Evolutionary conservation across 2,329 filamentous ascomycete species (phyloP).

Genomic region (Colletotrichum abscissum): DNA sequence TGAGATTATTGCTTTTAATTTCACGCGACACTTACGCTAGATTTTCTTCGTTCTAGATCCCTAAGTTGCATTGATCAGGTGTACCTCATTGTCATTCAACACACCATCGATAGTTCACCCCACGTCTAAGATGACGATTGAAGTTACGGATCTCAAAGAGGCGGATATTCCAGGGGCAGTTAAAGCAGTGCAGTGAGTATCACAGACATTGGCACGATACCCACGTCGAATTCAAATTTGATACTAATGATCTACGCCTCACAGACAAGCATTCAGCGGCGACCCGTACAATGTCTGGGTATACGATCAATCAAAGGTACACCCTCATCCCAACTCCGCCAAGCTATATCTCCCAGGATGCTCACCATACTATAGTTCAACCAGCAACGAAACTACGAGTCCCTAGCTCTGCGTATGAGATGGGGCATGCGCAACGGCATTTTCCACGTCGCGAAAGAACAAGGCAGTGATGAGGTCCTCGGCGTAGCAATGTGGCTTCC

Average conservation of each 20-base stretch:
- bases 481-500: conserved; percentile 80
- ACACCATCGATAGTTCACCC: too few species aligned
- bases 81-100: fast-evolving
- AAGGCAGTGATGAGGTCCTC: conserved; percentile 64
- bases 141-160: conserved; percentile 65
- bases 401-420: conserved; percentile 72
- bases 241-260: not conserved
- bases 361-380: conserved; percentile 60
- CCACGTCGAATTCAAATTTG: too few species aligned
- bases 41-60: too few species aligned
- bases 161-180: conserved; percentile 73
- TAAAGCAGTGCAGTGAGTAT: conserved; percentile 66
- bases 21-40: too few species aligned
- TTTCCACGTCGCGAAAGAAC: conserved; percentile 76
- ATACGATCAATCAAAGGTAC: conserved; percentile 66
- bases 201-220: not conserved
- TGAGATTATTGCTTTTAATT: too few species aligned
- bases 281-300: conserved; percentile 77
- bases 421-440: conserved; percentile 78
- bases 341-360: too few species aligned
- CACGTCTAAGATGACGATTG: conserved; percentile 56
- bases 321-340: not conserved
- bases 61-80: not conserved
- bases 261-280: conserved; percentile 67
- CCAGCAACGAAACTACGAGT: conserved; percentile 68